Evolutionary conservation across 306 rosid genomes (phyloP), one percentile per base, ranked within the genome.

Genomic region (Cucurbita maxima): DNA sequence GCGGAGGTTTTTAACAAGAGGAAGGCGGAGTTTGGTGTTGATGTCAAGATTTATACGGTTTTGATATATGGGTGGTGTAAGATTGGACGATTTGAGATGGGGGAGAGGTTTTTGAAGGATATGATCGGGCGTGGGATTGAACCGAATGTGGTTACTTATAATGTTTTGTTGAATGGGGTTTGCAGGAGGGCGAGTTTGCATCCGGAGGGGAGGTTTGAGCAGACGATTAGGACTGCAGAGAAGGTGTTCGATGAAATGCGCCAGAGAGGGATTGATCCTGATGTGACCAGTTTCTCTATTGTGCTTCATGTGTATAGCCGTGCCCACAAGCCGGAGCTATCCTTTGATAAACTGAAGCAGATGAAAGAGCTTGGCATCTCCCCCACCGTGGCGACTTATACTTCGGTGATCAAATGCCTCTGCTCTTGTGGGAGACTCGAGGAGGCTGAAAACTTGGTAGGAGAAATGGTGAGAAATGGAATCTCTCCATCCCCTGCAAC

Each of bases 241-340:
- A 84, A 86, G 72, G 58, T 93, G 83, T 87, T 93, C 30, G 88
- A 84, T 40, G 89, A 93, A 88, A 90, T 93, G 98, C 82, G 71
- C 2, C 15, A 55, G 75, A 86, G 88, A 58, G 93, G 92, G 62
- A 86, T 93, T 59, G 94, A 90, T 71, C 98, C 98, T 0, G 98
- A 93, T 76, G 94, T 89, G 11, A 88, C 98, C 16, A 90, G 96
- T 30, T 93, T 86, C 58, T 93, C 98, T 0, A 89, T 82, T 1
- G 85, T 88, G 50, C 91, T 93, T 80, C 98, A 93, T 80, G 98
- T 90, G 25, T 93, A 83, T 78, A 93, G 98, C 73, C 87, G 98
- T 8, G 97, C 94, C 0, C 98, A 90, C 76, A 93, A 88, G 77
- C 94, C 98, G 0, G 86, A 88, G 30, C 44, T 93, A 61, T 76